Base-by-base conservation (phyloP, 805 yeast genomes). In the Cyberlindnera maritima region DNA sequence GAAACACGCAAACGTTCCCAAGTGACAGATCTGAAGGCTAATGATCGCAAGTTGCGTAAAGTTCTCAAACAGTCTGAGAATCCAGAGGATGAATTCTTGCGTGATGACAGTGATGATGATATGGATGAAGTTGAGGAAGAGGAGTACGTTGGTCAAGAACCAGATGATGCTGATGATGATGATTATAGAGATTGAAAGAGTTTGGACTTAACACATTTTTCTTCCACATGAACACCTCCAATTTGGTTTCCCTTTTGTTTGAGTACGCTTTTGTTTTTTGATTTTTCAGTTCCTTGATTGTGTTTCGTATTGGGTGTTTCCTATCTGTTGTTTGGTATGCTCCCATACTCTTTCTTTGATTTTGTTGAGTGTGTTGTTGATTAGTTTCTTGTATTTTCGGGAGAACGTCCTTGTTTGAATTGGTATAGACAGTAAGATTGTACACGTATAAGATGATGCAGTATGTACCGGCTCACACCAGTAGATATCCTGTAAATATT, bases 1-100 rank as follows among this genome's bases (percentile, higher is more conserved):
- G 52, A 58, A n/a, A 43, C 59, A 13, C 53, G 58, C 44, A 52
- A 47, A 23, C 50, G 56, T 32, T 55, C 33, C 19, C 56, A 46
- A 31, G 36, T 54, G 10, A 42, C 48, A 13, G 53, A 50, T 34
- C 37, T 55, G n/a, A 49, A 44, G 23, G 60, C 41, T 11, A 52
- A 57, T 13, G 58, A 50, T 17, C 49, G 45, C 15, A 47, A 35
- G 21, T 21, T 49, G 38, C 44, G 49, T 10, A 50, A 47, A 20
- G n/a, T 52, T 17, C 44, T 55, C 19, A 48, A 52, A 32, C 18
- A 39, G 12, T 15, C 41, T 29, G 52, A 48, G 35, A 23, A 41
- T 17, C 45, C 48, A 12, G 48, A 47, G 4, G 49, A 52, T 39
- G 53, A 49, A 15, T 43, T 43, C 34, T 47, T 55, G 19, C 48